Evolutionary conservation across 1,139 yeast species (phyloP).

Genomic region (Geotrichum candidum): DNA sequence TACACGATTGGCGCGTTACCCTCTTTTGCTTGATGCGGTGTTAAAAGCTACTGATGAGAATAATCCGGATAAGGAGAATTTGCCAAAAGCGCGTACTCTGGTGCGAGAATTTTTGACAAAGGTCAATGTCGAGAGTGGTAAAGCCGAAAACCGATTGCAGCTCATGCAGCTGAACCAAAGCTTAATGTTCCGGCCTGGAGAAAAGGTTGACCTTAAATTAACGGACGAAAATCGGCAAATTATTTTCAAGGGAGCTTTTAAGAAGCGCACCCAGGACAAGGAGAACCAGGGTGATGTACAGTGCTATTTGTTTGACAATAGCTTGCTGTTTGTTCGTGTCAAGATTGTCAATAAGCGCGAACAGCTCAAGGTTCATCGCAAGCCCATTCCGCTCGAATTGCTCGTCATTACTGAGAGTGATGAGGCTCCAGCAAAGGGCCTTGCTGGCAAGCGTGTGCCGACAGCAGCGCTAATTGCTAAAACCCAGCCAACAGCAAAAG

Average conservation of each 20-base stretch:
- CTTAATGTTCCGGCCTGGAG: slow-evolving; percentile 69
- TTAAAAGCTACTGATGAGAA: slow-evolving; percentile 73
- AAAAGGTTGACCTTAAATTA: slow-evolving; percentile 79
- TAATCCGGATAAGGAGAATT: slow-evolving; percentile 65
- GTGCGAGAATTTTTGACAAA: slow-evolving; percentile 69
- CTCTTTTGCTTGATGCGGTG: slow-evolving; percentile 74
- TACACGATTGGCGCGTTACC: slow-evolving; percentile 92
- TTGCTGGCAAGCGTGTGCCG: slow-evolving; percentile 35
- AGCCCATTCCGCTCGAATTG: slow-evolving; percentile 83
- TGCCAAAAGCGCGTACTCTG: slow-evolving; percentile 68
- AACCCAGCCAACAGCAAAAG: slow-evolving; percentile 23
- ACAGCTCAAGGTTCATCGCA: slow-evolving; percentile 82
- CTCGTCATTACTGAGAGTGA: slow-evolving; percentile 71
- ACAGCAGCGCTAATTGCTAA: slow-evolving; percentile 42
- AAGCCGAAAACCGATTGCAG: slow-evolving; percentile 87
- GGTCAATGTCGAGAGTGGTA: slow-evolving; percentile 89
- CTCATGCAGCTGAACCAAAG: slow-evolving; percentile 79
- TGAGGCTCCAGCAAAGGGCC: slow-evolving; percentile 60
- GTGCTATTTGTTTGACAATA: slow-evolving; percentile 82
- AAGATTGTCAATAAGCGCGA: slow-evolving; percentile 87
- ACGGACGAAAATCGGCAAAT: slow-evolving; percentile 76
- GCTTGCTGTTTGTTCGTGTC: slow-evolving; percentile 75
- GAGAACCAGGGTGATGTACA: slow-evolving; percentile 67
- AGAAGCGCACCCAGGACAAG: slow-evolving; percentile 72
- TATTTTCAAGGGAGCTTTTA: slow-evolving; percentile 67